Conservation (phyloP, 2,329 filamentous ascomycete genomes). For the Dothistroma septosporum region DNA sequence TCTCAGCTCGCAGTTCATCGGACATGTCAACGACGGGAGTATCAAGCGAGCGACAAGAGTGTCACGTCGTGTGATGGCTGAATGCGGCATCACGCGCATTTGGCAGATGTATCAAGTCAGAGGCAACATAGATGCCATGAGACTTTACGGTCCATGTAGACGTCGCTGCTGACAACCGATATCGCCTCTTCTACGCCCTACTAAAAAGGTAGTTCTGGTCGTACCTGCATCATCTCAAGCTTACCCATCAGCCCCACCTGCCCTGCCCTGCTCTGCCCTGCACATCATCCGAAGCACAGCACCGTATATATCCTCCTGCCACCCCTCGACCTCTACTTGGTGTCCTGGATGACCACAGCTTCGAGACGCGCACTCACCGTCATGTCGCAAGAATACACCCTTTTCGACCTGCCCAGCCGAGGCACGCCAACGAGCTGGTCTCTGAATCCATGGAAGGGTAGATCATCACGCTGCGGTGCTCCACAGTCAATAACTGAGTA, state of each 20-base stretch:
- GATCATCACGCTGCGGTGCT: slow-evolving; percentile 8
- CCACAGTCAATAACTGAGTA: slow-evolving; percentile 9
- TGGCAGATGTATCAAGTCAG: too few species aligned
- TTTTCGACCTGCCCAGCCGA: slow-evolving; percentile 62
- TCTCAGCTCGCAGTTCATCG: too few species aligned
- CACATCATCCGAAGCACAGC: not conserved
- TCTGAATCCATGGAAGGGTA: slow-evolving; percentile 68
- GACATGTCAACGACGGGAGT: too few species aligned
- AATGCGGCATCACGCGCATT: too few species aligned
- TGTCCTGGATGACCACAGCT: not conserved
- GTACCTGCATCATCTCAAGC: not conserved
- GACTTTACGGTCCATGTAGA: too few species aligned
- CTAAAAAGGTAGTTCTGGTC: too few species aligned
- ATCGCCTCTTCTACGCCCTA: too few species aligned
- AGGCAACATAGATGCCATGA: too few species aligned
- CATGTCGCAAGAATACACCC: slow-evolving; percentile 42
- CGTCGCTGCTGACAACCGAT: too few species aligned
- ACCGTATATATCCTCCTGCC: not conserved
- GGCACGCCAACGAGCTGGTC: slow-evolving; percentile 55
- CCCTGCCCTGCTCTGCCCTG: not conserved
- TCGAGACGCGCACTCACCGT: not conserved
- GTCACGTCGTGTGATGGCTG: too few species aligned
- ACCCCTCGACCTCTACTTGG: too few species aligned
- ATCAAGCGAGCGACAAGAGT: too few species aligned
- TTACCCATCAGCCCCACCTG: not conserved